Base-by-base conservation (phyloP, 164 flowering plant genomes). In the Tinospora cordifolia region DNA sequence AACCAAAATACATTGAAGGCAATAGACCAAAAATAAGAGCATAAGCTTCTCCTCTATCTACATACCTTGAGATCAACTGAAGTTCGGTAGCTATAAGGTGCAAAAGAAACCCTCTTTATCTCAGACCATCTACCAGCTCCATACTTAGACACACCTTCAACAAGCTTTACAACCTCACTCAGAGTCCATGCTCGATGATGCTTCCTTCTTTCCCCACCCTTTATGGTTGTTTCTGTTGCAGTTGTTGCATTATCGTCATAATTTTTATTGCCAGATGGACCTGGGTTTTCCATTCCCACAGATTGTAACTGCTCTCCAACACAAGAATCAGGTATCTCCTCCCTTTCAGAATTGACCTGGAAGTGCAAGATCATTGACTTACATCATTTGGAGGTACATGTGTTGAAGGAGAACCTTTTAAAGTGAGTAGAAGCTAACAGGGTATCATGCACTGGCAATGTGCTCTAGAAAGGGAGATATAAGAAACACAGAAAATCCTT, bases 71-170 rank as follows among this genome's bases (percentile, higher is more conserved):
- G 89, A 80, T 94, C 99, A 71, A 94, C 99, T 26, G 99, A 86
- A 30, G 99, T 92, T 21, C 99, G 92, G 73, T 89, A 86, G 27
- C 91, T 71, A 75, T 79, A 81, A 3, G 97, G 89, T 60, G 97
- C 83, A 82, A 94, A 94, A 36, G 97, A 79, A 76, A 90, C 78
- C 72, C 85, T 77, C 82, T 89, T 94, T 49, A 94, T 94, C 86
- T 94, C 97, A 67, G 99, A 94, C 99, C 99, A 94, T 78, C 89
- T 89, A 63, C 99, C 99, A 75, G 89, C 89, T 68, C 99, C 99
- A 83, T 84, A 92, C 77, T 74, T 84, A 21, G 99, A 79, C 2
- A 94, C 99, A 59, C 99, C 99, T 60, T 94, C 99, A 71, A 94
- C 94, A 36, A 94, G 83, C 77, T 88, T 90, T 81, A 80, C 81